Evolutionary conservation across 306 rosid species (phyloP).

Genomic region (Oemleria cerasiformis): DNA sequence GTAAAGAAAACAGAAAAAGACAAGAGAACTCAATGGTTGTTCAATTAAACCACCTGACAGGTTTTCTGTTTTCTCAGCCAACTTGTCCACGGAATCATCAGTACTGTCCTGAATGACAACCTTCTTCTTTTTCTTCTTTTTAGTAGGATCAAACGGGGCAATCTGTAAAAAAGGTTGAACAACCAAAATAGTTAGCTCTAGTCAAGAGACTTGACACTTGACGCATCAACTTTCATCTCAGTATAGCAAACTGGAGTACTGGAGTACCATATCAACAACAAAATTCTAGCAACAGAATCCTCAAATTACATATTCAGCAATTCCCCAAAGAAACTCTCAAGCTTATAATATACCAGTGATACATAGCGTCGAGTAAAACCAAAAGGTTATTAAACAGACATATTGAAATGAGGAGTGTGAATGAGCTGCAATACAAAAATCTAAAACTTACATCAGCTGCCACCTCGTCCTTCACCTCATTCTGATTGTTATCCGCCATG

Average conservation of each 20-base stretch:
- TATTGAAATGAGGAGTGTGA: not conserved
- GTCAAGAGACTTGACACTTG: not conserved
- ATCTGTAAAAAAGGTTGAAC: slow-evolving; percentile 37
- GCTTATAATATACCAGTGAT: not conserved
- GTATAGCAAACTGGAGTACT: not conserved
- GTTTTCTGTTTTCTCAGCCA: slow-evolving; percentile 83
- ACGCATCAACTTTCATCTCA: not conserved
- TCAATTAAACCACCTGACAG: slow-evolving; percentile 48
- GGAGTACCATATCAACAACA: not conserved
- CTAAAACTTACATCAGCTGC: slow-evolving; percentile 53
- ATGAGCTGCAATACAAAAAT: not conserved
- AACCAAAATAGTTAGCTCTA: not conserved
- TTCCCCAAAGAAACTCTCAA: not conserved
- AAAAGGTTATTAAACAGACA: not conserved
- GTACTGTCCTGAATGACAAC: slow-evolving; percentile 47
- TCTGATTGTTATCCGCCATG: slow-evolving; percentile 60
- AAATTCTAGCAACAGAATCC: not conserved
- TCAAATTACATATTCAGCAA: not conserved
- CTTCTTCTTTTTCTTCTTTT: slow-evolving; percentile 92
- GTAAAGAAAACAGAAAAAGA: slow-evolving; percentile 5
- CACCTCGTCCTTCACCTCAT: slow-evolving; percentile 62
- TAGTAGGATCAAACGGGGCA: slow-evolving; percentile 85
- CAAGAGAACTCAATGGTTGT: not conserved
- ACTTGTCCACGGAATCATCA: slow-evolving; percentile 73
- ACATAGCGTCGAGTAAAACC: not conserved